Evolutionary conservation across 495 filamentous ascomycete genomes (phyloP), one percentile per base, ranked within the genome.

Genomic region (Glarea lozoyensis): DNA sequence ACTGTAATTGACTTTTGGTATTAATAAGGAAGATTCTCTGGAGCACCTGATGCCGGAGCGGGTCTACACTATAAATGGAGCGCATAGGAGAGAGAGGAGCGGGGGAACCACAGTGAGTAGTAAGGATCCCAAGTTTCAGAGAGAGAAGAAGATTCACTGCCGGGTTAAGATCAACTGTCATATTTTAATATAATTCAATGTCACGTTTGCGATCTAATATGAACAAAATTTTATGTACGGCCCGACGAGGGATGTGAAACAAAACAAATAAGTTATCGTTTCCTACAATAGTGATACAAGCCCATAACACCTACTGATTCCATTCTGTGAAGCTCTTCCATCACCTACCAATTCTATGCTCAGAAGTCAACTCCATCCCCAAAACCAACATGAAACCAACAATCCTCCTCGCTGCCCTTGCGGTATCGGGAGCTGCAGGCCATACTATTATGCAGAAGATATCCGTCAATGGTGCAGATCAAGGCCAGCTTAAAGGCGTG

Each of bases 401-500:
- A 35, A 6, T 35, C 32, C 32, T 35, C 32, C 32, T 35, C 9
- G 32, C 37, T 6, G 17, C 37, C 11, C 37, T 25, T 39, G 18
- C 18, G 37, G 18, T 15, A 9, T 35, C 32, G 32, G 6, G 10
- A 6, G 32, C 15, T 35, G 15, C 32, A 11, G 37, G 37, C 22
- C 40, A 42, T 24, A 15, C 40, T 24, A 42, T 42, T 15, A 24
- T 42, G 7, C 66, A 72, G 55, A 61, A 66, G 53, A 49, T 79
- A 36, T 69, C 68, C 2, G 66, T 77, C 58, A 75, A 75, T 53
- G 69, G 64, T 33, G 56, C 62, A 24, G 71, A 71, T 46, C 56
- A 69, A 24, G 74, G 75, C 24, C 65, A 65, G 29, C 63, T 70
- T 7, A 68, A 66, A 15, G 73, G 68, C 35, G 65, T 79, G 25